These are phyloP conservation scores for Aphanoascus verrucosus DNA, from an alignment of 2,329 filamentous ascomycete genomes.

Conservation along the genomic window DNA sequence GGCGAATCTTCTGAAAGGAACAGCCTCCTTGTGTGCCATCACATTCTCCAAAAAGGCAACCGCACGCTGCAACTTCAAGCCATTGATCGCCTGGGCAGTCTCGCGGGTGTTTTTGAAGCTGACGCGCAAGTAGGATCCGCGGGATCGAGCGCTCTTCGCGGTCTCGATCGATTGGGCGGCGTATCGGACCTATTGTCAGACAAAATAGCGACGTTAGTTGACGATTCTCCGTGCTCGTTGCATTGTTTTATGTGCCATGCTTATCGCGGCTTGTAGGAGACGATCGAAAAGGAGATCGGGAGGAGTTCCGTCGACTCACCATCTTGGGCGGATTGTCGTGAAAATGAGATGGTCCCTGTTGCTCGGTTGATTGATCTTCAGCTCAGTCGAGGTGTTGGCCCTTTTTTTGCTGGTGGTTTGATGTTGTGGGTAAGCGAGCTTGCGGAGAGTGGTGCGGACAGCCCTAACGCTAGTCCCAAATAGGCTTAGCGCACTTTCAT, in stretches of 20 bases:
- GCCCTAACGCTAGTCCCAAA: slow-evolving; percentile 32
- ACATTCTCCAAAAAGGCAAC: slow-evolving; percentile 98
- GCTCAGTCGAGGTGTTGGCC: slow-evolving; percentile 17
- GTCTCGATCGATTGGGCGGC: slow-evolving; percentile 76
- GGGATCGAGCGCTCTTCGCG: slow-evolving; percentile 91
- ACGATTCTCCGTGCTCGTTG: background rate
- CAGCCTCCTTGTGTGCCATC: slow-evolving; percentile 89
- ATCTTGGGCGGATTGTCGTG: slow-evolving; percentile 38
- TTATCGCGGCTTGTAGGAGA: background rate
- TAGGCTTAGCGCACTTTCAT: slow-evolving; percentile 10
- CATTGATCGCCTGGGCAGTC: slow-evolving; percentile 98
- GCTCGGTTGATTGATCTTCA: slow-evolving; percentile 29
- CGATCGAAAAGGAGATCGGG: background rate
- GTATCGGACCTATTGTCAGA: slow-evolving; percentile 86
- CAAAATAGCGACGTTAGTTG: background rate
- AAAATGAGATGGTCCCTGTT: slow-evolving; percentile 27
- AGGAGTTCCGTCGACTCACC: slow-evolving; percentile 28
- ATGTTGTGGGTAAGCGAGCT: slow-evolving; percentile 16
- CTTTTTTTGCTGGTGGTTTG: slow-evolving; percentile 6
- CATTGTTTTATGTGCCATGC: background rate
- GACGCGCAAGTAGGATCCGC: slow-evolving; percentile 97
- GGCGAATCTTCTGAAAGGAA: slow-evolving; percentile 96
- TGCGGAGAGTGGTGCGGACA: slow-evolving; percentile 19
- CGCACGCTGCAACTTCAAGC: slow-evolving; percentile 94
- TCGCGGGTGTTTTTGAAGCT: slow-evolving; percentile 99